These are phyloP conservation scores for Hibiscus mutabilis DNA, from an alignment of 345 rosid genomes.

Conservation along the genomic window DNA sequence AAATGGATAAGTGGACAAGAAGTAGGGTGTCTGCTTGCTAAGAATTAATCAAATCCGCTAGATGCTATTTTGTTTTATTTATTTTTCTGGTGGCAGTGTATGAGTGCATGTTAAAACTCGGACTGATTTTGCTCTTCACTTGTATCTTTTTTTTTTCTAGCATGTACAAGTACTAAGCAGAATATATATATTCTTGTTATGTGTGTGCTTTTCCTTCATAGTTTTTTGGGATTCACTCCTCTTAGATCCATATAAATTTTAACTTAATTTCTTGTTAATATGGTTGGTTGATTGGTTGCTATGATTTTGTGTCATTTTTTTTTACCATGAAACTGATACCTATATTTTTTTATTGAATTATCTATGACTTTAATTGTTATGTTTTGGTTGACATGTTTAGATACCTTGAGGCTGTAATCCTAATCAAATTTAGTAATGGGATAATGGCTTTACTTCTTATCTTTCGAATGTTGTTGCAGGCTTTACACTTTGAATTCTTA, in stretches of 20 bases:
- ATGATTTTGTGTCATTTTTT: neutral
- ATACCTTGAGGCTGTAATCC: neutral
- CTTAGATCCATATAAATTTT: neutral
- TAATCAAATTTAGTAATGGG: neutral
- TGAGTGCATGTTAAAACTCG: neutral
- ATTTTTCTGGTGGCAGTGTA: neutral
- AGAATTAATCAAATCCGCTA: neutral
- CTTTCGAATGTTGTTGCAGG: neutral
- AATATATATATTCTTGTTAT: neutral
- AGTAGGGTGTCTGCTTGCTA: too few species aligned
- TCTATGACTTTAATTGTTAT: neutral
- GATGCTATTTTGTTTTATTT: neutral
- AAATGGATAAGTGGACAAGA: neutral
- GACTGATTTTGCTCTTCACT: neutral
- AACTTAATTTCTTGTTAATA: constrained; percentile 1
- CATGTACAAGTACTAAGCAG: neutral
- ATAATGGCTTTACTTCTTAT: neutral
- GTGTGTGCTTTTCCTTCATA: neutral
- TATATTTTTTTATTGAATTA: neutral
- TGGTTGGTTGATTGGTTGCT: neutral
- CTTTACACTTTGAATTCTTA: neutral
- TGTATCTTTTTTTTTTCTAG: neutral
- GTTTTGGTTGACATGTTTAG: neutral
- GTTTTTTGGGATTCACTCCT: neutral
- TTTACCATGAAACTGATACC: neutral